A percentile compares a stretch with the other conserved stretches of the same genome.
Conservation (phyloP, 495 filamentous ascomycete genomes). For the Chaetomidium leptoderma region DNA sequence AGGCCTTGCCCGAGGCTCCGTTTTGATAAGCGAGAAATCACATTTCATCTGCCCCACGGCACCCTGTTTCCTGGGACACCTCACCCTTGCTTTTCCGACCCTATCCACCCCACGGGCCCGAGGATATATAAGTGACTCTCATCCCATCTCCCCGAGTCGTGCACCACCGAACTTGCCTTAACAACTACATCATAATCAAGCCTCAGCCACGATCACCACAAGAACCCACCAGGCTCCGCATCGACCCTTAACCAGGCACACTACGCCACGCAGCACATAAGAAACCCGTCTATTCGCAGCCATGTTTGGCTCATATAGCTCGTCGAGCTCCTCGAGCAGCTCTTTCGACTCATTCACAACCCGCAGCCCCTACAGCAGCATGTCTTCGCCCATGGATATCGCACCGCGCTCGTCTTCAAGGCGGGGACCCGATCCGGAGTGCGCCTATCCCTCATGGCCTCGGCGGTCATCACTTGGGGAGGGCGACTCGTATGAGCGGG, state of each 20-base stretch:
- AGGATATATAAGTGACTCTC: conserved; percentile 17
- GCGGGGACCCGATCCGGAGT: conserved; percentile 36
- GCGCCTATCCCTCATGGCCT: conserved; percentile 52
- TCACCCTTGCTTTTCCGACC: conserved; percentile 16
- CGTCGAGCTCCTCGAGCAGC: conserved; percentile 30
- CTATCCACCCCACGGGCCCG: conserved; percentile 6
- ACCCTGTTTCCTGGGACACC: conserved; percentile 30
- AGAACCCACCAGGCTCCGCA: neutral
- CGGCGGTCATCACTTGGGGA: conserved; percentile 42
- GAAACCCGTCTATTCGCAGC: conserved; percentile 4
- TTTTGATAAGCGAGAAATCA: conserved; percentile 4
- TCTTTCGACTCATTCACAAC: conserved; percentile 26
- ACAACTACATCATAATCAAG: conserved; percentile 10
- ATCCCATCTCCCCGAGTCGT: conserved; percentile 15
- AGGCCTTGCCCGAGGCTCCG: conserved; percentile 3
- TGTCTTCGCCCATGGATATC: conserved; percentile 52
- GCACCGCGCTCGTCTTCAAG: conserved; percentile 40
- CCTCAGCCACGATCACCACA: neutral
- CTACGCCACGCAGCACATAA: conserved; percentile 16
- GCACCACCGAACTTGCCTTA: neutral
- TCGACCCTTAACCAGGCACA: neutral
- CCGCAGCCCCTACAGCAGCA: conserved; percentile 30
- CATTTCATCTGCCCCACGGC: conserved; percentile 33
- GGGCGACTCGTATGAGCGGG: conserved; percentile 37
- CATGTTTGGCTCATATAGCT: conserved; percentile 49